These are phyloP conservation scores for Oemleria cerasiformis DNA, from an alignment of 306 rosid genomes.

Conservation along the genomic window DNA sequence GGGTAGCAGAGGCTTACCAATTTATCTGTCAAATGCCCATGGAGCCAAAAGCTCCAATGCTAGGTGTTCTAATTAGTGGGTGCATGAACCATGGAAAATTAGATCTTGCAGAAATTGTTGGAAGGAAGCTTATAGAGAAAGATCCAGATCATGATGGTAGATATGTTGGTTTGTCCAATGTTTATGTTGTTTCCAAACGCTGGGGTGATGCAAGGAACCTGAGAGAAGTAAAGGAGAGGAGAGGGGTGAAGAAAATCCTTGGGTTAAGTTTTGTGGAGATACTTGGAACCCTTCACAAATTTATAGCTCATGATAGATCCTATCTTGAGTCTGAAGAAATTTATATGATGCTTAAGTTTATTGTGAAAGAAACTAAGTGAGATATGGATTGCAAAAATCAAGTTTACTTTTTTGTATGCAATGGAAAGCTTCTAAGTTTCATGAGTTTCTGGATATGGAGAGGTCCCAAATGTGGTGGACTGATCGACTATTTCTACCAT, in stretches of 20 bases:
- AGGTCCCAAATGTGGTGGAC: background rate
- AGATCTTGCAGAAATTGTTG: constrained; percentile 60
- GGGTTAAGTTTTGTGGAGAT: constrained; percentile 71
- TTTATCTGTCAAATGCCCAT: constrained; percentile 60
- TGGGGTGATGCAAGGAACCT: constrained; percentile 71
- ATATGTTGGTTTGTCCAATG: constrained; percentile 69
- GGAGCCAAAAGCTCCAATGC: constrained; percentile 66
- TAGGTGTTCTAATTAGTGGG: constrained; percentile 69
- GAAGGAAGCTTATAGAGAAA: constrained; percentile 68
- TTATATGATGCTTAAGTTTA: constrained; percentile 48
- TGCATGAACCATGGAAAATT: constrained; percentile 64
- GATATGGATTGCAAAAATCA: constrained; percentile 33
- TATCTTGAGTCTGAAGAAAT: constrained; percentile 52
- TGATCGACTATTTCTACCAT: background rate
- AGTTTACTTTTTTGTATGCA: constrained; percentile 31
- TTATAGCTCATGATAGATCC: constrained; percentile 69
- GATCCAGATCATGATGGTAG: constrained; percentile 81
- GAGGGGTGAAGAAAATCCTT: constrained; percentile 71
- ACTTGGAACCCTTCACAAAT: constrained; percentile 55
- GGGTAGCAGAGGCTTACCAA: constrained; percentile 48
- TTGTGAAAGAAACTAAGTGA: constrained; percentile 55
- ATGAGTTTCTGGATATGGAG: background rate
- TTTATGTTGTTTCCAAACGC: constrained; percentile 52
- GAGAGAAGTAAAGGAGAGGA: constrained; percentile 68
- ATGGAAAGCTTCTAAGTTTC: constrained; percentile 26